Conservation (phyloP, 2,329 filamentous ascomycete species). For the Colletotrichum sp. region DNA sequence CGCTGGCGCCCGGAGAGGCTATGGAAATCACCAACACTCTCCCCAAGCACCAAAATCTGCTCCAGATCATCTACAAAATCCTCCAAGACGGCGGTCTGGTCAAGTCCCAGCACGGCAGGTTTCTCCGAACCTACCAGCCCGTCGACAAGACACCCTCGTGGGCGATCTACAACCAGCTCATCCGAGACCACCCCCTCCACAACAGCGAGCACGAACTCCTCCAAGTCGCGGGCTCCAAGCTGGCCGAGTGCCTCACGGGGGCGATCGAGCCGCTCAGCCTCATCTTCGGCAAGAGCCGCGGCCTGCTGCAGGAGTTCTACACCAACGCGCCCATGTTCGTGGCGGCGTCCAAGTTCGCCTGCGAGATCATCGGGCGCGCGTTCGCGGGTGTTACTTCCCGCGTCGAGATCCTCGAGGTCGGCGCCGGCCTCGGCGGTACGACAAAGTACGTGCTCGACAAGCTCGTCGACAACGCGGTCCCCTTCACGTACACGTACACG, state of each 20-base stretch:
- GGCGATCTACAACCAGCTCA: neutral
- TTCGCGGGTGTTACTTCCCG: neutral
- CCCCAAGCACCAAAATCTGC: neutral
- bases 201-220: neutral
- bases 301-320: neutral
- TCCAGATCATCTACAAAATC: neutral
- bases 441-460: neutral
- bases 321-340: neutral
- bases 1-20: neutral
- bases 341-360: neutral
- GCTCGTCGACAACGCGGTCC: neutral
- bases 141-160: neutral
- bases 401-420: slow-evolving; percentile 56
- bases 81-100: neutral
- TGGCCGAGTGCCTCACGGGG: neutral
- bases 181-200: neutral
- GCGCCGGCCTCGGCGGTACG: neutral
- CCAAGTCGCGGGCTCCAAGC: neutral
- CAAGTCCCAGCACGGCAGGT: neutral
- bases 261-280: neutral
- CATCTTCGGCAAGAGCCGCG: neutral
- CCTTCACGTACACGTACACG: too few species aligned
- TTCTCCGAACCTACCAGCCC: neutral
- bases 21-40: neutral
- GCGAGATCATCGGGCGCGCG: neutral